Conservation (phyloP, 1,284 basidiomycete genomes). For the Trichosporon coremiiforme region DNA sequence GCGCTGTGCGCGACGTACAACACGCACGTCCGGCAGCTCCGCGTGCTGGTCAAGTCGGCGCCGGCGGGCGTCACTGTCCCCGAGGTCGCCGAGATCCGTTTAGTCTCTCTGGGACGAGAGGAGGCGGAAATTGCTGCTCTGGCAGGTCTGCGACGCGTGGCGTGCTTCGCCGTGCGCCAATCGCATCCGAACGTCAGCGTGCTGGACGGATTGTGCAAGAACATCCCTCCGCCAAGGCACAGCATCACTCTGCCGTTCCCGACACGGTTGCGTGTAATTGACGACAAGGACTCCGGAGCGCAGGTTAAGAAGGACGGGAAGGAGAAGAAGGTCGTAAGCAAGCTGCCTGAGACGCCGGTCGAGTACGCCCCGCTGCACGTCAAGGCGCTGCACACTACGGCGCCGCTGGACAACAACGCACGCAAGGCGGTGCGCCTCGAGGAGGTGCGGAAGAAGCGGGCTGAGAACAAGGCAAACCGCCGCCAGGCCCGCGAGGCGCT, state of each 20-base stretch:
- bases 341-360: constrained; percentile 30
- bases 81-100: constrained; percentile 52
- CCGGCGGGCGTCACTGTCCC: not conserved
- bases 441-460: constrained; percentile 63
- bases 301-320: not conserved
- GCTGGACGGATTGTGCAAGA: constrained; percentile 43
- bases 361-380: constrained; percentile 70
- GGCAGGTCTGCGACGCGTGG: constrained; percentile 69
- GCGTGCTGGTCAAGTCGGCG: not conserved
- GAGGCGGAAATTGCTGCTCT: constrained; percentile 67
- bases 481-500: constrained; percentile 39
- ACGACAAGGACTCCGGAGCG: not conserved
- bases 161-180: constrained; percentile 64
- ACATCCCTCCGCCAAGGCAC: constrained; percentile 45
- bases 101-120: constrained; percentile 73
- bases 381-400: constrained; percentile 79
- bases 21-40: constrained; percentile 44
- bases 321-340: not conserved
- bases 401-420: constrained; percentile 74
- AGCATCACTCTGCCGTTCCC: constrained; percentile 57
- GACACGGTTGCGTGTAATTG: constrained; percentile 28
- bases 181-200: constrained; percentile 39
- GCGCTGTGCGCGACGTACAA: constrained; percentile 52
- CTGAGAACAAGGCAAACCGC: constrained; percentile 53
- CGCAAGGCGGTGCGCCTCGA: constrained; percentile 67